phyloP scores from a whole-genome alignment of 495 filamentous ascomycete species.

The Aspergillus hancockii region DNA sequence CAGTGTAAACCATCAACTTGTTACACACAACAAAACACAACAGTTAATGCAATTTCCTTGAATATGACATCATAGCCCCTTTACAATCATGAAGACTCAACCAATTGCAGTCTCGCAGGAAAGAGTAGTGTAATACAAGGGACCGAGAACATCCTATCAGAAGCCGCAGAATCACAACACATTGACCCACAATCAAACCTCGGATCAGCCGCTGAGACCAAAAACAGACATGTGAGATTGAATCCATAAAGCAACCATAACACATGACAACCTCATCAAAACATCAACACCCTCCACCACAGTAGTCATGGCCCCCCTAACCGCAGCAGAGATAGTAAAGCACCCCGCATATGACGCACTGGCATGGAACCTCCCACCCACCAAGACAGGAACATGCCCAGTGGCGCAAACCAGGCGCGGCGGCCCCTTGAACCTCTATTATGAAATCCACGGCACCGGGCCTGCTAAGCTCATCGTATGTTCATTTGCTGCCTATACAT shows the following conservation, averaged over 20 bases:
- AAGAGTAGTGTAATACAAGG: not conserved
- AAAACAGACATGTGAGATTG: not conserved
- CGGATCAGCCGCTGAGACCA: not conserved
- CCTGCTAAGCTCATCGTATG: slow-evolving; percentile 69
- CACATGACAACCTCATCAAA: not conserved
- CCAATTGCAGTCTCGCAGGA: too few species aligned
- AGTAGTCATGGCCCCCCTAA: slow-evolving; percentile 33
- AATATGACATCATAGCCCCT: too few species aligned
- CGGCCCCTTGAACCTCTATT: slow-evolving; percentile 69
- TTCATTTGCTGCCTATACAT: slow-evolving; percentile 14
- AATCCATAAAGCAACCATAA: not conserved
- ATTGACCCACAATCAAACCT: not conserved
- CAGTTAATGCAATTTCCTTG: too few species aligned
- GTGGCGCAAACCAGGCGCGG: slow-evolving; percentile 63
- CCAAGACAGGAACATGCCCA: slow-evolving; percentile 53
- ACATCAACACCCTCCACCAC: not conserved
- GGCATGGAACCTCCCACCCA: slow-evolving; percentile 66
- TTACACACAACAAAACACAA: too few species aligned
- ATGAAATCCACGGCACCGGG: slow-evolving; percentile 78
- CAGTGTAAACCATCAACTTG: too few species aligned
- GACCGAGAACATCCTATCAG: not conserved
- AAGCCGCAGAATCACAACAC: not conserved
- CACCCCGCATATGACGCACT: slow-evolving; percentile 53
- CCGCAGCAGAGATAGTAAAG: slow-evolving; percentile 42
- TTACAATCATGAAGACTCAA: too few species aligned